Base-by-base conservation (phyloP, 2,329 filamentous ascomycete species). In the Pestalotiopsis sp. region DNA sequence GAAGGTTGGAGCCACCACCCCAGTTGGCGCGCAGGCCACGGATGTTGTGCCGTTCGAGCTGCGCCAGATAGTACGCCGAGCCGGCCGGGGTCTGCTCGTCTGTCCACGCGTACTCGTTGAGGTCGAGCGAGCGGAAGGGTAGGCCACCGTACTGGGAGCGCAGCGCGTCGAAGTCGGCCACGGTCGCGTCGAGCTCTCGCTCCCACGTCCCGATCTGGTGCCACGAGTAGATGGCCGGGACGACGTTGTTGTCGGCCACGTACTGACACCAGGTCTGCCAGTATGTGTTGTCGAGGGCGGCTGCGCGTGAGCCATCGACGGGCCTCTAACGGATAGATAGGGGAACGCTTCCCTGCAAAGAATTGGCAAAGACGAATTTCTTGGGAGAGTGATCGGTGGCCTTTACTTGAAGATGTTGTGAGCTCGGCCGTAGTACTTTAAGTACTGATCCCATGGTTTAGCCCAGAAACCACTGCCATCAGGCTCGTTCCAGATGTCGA, bases 71-170 rank as follows among this genome's bases (percentile, higher is more conserved):
- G 76, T 79, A 86, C 0, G 79, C 83, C 1, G 79, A 75, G 4
- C 75, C 77, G 0, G 79, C 73, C 0, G 83, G 80, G 9, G 80
- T 75, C 66, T 85, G 81, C 69, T 85, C 80, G 6, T 69, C 69
- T 22, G 72, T 76, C 1, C 71, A 73, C 3, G 76, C 83, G 69
- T 86, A 86, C 69, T 86, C 84, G 69, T 86, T 85, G 71, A 86
- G 79, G 68, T 84, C 83, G 44, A 84, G 76, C 0, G 76, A 75
- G 3, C 74, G 73, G 0, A 75, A 69, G 9, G 80, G 77, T 0
- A 82, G 73, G 11, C 68, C 72, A 68, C n/a, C 14, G 17, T 63
- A 39, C 17, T 63, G 13, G 9, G 3, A 3, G 17, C 44, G 44
- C 14, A 26, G 24, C 3, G 56, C 11, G 3, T 58, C 17, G 14